These are phyloP conservation scores for Daldinia sp. DNA, from an alignment of 2,329 filamentous ascomycete genomes.

Conservation along the genomic window DNA sequence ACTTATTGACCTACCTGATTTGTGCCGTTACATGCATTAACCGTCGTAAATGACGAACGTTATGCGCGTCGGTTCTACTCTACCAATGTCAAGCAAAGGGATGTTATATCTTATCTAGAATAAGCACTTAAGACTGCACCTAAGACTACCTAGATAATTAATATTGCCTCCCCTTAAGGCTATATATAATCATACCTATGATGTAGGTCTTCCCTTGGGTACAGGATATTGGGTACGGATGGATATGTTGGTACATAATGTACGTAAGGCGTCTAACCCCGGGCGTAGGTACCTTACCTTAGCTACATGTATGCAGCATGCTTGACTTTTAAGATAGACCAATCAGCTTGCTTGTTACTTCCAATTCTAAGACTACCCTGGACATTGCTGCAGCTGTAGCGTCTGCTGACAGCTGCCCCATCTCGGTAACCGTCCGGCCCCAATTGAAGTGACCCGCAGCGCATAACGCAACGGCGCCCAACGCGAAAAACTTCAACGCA, in stretches of 20 bases:
- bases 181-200: not conserved
- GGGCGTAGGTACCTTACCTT: not conserved
- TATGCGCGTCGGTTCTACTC: conserved; percentile 21
- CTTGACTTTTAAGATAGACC: not conserved
- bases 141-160: not conserved
- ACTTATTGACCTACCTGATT: conserved; percentile 20
- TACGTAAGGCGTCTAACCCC: not conserved
- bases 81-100: not conserved
- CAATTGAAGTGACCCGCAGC: conserved; percentile 17
- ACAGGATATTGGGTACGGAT: not conserved
- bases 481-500: conserved; percentile 36
- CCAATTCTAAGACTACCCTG: not conserved
- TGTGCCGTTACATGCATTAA: conserved; percentile 14
- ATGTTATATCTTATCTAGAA: conserved; percentile 21
- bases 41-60: not conserved
- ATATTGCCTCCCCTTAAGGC: too few relatives aligned
- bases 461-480: conserved; percentile 39
- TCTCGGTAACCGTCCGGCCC: not conserved
- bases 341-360: not conserved
- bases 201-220: not conserved
- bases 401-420: conserved; percentile 2
- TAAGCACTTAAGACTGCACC: not conserved
- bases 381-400: not conserved
- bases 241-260: too few relatives aligned
- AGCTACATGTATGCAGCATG: not conserved